phyloP scores from a whole-genome alignment of 352 stramenopile species.

The Pythium graminicola region DNA sequence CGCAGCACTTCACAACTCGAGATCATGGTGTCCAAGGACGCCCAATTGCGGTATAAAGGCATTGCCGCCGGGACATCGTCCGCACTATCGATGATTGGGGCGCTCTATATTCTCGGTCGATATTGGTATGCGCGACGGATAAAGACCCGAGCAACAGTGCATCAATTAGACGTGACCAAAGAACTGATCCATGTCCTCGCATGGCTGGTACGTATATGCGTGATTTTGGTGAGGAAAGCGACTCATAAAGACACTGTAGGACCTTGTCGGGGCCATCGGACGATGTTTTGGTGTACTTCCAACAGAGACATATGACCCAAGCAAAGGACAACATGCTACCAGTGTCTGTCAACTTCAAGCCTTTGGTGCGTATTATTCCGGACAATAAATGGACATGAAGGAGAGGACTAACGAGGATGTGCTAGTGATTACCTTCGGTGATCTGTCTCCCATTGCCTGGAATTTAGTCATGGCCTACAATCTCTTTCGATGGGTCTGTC shows the following conservation, averaged over 20 bases:
- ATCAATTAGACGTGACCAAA: slow-evolving; percentile 77
- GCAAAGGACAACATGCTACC: slow-evolving; percentile 41
- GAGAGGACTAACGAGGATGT: background rate
- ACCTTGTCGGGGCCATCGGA: slow-evolving; percentile 61
- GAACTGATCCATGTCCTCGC: slow-evolving; percentile 82
- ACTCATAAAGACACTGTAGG: slow-evolving; percentile 25
- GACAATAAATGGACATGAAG: background rate
- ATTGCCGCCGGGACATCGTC: slow-evolving; percentile 64
- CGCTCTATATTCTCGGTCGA: slow-evolving; percentile 76
- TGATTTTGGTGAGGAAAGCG: background rate
- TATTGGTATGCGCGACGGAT: slow-evolving; percentile 69
- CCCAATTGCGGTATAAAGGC: slow-evolving; percentile 29
- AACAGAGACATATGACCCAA: slow-evolving; percentile 60
- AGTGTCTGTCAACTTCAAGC: slow-evolving; percentile 65
- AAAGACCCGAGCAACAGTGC: slow-evolving; percentile 28
- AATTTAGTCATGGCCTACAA: slow-evolving; percentile 83
- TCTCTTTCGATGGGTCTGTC: slow-evolving; percentile 76
- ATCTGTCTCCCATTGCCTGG: slow-evolving; percentile 69
- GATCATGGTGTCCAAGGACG: slow-evolving; percentile 12
- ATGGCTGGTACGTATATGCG: slow-evolving; percentile 39
- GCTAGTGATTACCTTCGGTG: slow-evolving; percentile 72
- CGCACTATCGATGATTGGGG: slow-evolving; percentile 68
- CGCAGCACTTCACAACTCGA: background rate
- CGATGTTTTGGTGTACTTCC: slow-evolving; percentile 64
- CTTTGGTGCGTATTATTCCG: slow-evolving; percentile 32